phyloP scores from a whole-genome alignment of 495 filamentous ascomycete genomes.

The Podospora pseudopauciseta region DNA sequence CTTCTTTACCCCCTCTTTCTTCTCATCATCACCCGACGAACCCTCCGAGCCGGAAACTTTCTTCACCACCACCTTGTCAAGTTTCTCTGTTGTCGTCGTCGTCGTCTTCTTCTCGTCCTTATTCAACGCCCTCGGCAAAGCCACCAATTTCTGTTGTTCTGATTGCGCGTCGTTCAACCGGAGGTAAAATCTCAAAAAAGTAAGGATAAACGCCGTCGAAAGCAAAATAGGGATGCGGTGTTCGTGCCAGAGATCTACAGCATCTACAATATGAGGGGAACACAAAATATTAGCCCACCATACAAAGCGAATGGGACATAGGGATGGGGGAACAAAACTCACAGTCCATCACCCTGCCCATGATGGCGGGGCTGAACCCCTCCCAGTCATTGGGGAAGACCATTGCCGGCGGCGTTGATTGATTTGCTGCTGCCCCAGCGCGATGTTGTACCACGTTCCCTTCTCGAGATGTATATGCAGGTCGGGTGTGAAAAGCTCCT shows the following conservation, averaged over 20 bases:
- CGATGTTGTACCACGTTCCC: neutral
- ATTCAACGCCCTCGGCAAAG: constrained; percentile 28
- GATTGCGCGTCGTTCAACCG: constrained; percentile 28
- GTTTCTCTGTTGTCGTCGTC: constrained; percentile 9
- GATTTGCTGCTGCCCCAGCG: neutral
- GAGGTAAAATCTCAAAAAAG: constrained; percentile 40
- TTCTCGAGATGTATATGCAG: neutral
- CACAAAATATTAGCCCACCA: neutral
- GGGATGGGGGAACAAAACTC: neutral
- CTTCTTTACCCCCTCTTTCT: constrained; percentile 16
- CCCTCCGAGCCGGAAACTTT: neutral
- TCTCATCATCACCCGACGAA: neutral
- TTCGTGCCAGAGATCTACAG: constrained; percentile 53
- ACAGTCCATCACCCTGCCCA: constrained; percentile 13
- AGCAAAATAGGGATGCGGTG: constrained; percentile 51
- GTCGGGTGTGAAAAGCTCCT: neutral
- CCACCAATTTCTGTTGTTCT: constrained; percentile 16
- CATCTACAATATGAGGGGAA: constrained; percentile 30
- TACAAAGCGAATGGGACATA: no score
- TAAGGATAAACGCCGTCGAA: constrained; percentile 36
- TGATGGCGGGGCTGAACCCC: constrained; percentile 12
- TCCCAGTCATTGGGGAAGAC: constrained; percentile 15
- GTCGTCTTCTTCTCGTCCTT: constrained; percentile 24
- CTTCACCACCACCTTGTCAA: constrained; percentile 13
- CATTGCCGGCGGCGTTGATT: neutral